A percentile compares a stretch with the other conserved stretches of the same genome.
Evolutionary conservation across 2,329 filamentous ascomycete species (phyloP).

Genomic region (Whalleya microplaca): DNA sequence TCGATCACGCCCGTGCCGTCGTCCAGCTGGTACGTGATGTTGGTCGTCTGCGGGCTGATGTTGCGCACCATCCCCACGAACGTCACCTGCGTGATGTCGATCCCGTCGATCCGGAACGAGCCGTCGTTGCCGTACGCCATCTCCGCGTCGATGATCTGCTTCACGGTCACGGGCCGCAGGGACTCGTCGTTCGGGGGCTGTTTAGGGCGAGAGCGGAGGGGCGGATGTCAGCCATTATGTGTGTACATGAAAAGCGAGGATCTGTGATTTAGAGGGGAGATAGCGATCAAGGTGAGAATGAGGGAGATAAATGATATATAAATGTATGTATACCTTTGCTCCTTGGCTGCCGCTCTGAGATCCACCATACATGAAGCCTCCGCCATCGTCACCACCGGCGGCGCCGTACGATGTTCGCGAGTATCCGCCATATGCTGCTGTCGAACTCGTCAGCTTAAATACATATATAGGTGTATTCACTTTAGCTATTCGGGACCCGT

Average conservation of each 20-base stretch:
- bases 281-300: too few species aligned
- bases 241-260: too few species aligned
- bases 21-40: conserved; percentile 90
- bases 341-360: conserved; percentile 63
- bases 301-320: too few species aligned
- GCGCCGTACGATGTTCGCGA: conserved; percentile 54
- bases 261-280: too few species aligned
- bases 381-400: conserved; percentile 62
- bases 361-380: conserved; percentile 63
- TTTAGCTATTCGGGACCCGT: background rate
- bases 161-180: conserved; percentile 91
- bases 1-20: conserved; percentile 94
- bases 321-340: conserved; percentile 37
- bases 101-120: conserved; percentile 82
- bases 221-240: background rate
- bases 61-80: conserved; percentile 90
- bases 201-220: background rate
- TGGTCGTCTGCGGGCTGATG: conserved; percentile 84
- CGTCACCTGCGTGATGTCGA: conserved; percentile 74
- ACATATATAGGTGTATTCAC: background rate
- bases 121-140: conserved; percentile 69
- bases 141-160: conserved; percentile 85
- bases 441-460: conserved; percentile 12
- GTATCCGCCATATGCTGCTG: conserved; percentile 56
- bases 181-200: conserved; percentile 78